These are phyloP conservation scores for Apiospora rasikravindrae DNA, from an alignment of 2,329 filamentous ascomycete genomes.

Conservation along the genomic window DNA sequence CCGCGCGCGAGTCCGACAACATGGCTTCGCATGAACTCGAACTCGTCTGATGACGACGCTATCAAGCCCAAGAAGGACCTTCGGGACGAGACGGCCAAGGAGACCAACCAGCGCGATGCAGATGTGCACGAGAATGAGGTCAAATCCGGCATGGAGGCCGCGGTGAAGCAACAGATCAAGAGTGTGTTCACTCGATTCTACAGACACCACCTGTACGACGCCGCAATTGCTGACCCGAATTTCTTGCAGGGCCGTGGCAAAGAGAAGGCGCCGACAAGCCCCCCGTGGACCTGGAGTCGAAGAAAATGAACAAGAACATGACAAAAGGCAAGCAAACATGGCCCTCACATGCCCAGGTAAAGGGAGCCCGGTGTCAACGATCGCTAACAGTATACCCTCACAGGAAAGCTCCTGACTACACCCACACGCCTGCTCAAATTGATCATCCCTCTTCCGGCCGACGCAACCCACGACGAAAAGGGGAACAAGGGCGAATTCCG, in stretches of 20 bases:
- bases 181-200: slow-evolving; percentile 28
- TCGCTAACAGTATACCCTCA: slow-evolving; percentile 19
- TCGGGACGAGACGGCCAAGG: slow-evolving; percentile 31
- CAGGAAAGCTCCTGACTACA: slow-evolving; percentile 74
- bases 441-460: slow-evolving; percentile 64
- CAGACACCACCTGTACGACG: background rate
- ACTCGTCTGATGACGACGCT: slow-evolving; percentile 18
- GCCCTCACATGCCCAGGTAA: background rate
- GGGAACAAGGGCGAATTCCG: slow-evolving; percentile 41
- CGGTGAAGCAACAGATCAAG: slow-evolving; percentile 59
- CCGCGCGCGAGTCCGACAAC: slow-evolving; percentile 7
- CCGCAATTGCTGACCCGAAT: background rate
- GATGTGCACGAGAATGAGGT: slow-evolving; percentile 40
- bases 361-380: too few species aligned
- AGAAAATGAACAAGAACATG: slow-evolving; percentile 54
- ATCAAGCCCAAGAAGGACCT: slow-evolving; percentile 23
- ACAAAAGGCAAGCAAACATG: slow-evolving; percentile 59
- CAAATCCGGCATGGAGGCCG: slow-evolving; percentile 39
- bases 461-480: slow-evolving; percentile 62
- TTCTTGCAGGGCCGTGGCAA: slow-evolving; percentile 59
- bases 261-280: slow-evolving; percentile 63
- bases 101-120: slow-evolving; percentile 36
- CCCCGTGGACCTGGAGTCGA: slow-evolving; percentile 58
- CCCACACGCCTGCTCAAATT: slow-evolving; percentile 74
- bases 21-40: slow-evolving; percentile 25